Percentiles rank a stretch among this genome's conserved stretches.
phyloP scores from a whole-genome alignment of 768 basidiomycete genomes.

The Leccinum incarnatum region DNA sequence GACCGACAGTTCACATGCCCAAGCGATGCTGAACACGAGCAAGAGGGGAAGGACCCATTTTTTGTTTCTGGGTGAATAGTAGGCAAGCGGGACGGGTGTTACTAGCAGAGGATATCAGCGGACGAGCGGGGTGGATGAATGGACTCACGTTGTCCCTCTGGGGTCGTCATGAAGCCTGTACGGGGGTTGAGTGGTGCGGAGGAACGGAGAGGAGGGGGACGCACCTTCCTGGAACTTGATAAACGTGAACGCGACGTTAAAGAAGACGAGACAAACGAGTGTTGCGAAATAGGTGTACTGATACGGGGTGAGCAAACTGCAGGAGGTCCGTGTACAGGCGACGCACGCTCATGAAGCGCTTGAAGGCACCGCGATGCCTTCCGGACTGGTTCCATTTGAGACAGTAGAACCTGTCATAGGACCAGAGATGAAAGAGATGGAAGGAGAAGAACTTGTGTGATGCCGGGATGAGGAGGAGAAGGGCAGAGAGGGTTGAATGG shows the following conservation, averaged over 20 bases:
- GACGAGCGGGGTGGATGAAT: background rate
- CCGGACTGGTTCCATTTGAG: slow-evolving; percentile 66
- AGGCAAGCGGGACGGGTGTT: slow-evolving; percentile 51
- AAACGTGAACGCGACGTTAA: slow-evolving; percentile 56
- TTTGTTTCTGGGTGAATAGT: slow-evolving; percentile 46
- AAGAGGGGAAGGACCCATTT: slow-evolving; percentile 66
- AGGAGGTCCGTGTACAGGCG: background rate
- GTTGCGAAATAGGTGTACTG: slow-evolving; percentile 80
- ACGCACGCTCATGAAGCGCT: slow-evolving; percentile 84
- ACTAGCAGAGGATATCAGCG: slow-evolving; percentile 36
- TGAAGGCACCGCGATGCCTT: slow-evolving; percentile 81
- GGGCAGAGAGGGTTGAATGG: no score
- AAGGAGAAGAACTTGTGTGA: slow-evolving; percentile 60
- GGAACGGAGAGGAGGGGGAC: slow-evolving; percentile 1
- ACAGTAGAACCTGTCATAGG: slow-evolving; percentile 74
- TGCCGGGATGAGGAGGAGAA: background rate
- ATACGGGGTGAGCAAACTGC: slow-evolving; percentile 13
- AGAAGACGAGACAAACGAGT: slow-evolving; percentile 63
- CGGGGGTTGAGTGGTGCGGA: background rate
- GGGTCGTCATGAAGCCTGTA: slow-evolving; percentile 16
- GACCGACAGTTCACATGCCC: slow-evolving; percentile 72
- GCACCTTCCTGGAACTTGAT: slow-evolving; percentile 75
- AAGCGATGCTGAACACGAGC: slow-evolving; percentile 68
- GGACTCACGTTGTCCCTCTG: slow-evolving; percentile 14
- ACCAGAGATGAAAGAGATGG: slow-evolving; percentile 74